Base-by-base conservation (phyloP, 2,329 filamentous ascomycete genomes). In the Beauveria rudraprayagi region DNA sequence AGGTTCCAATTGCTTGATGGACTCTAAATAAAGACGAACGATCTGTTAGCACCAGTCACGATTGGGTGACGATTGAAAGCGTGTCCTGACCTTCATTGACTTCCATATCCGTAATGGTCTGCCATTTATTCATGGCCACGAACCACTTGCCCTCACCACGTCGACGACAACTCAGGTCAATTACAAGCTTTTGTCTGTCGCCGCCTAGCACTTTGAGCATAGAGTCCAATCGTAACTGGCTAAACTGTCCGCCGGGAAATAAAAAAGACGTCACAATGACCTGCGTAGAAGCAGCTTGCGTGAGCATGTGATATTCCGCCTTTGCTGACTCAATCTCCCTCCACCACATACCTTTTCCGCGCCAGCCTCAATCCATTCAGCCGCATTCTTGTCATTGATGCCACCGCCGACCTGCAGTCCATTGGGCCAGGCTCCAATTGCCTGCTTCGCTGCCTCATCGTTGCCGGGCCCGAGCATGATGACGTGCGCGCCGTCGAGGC, bases 111-210 rank as follows among this genome's bases (percentile, higher is more conserved):
- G 94, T 97, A 61, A 97, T 88, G 1, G 91, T 96, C 80, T 97
- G 94, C 94, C 94, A 99, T 74, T 96, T 96, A 75, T 99, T 91
- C 88, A 96, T 99, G 60, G 94, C 93, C n/a, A 99, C 94, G 69
- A 90, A 92, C 94, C 94, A 99, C 44, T 79, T 87, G 61, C 87
- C 80, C 3, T 80, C 77, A 43, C 82, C 89, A 63, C 86, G 87
- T 62, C 87, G 82, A 56, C 94, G 86, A 72, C 94, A 99, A 75
- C 92, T 96, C 26, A 99, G 83, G 71, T 99, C 94, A 71, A 99
- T 92, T 66, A 99, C 93, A 54, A 99, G 84, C 75, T 90, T 94
- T 54, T 80, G 77, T 71, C 81, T 91, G 71, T 96, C 88, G 58
- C 87, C 86, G 28, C 80, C 88, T 5, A 99, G 81, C 1, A 87